Evolutionary conservation across 306 rosid species (phyloP).

Genomic region (Lagenaria siceraria): DNA sequence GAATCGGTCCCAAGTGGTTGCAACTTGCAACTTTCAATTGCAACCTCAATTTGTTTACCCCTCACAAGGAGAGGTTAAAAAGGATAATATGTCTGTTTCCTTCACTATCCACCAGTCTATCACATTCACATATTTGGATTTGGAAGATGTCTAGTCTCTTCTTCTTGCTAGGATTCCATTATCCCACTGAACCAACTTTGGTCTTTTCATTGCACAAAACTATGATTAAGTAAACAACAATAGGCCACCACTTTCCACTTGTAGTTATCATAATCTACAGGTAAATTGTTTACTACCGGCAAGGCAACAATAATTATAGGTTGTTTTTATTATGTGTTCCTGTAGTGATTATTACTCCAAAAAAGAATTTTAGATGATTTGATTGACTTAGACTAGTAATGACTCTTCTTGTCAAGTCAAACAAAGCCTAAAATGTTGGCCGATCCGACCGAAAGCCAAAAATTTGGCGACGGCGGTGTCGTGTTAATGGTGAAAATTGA

Average conservation of each 20-base stretch:
- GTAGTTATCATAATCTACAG: background rate
- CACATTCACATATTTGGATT: background rate
- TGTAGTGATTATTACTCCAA: background rate
- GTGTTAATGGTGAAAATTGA: background rate
- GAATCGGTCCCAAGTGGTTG: background rate
- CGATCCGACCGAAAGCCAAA: slow-evolving; percentile 1
- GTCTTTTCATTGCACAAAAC: background rate
- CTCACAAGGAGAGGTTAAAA: background rate
- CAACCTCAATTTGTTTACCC: background rate
- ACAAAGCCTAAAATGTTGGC: slow-evolving; percentile 6
- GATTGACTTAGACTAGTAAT: background rate
- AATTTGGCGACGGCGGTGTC: background rate
- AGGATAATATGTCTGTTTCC: background rate
- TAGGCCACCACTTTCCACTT: background rate
- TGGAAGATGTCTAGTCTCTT: background rate
- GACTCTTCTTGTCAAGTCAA: background rate
- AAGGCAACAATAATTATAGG: background rate
- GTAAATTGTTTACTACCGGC: background rate
- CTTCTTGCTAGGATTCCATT: background rate
- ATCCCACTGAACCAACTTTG: background rate
- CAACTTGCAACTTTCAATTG: background rate
- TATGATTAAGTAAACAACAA: background rate
- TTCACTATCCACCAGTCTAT: background rate
- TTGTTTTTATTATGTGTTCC: background rate
- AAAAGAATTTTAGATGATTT: background rate